These are phyloP conservation scores for Solanum bulbocastanum DNA, from an alignment of 257 asterid genomes.

Conservation along the genomic window DNA sequence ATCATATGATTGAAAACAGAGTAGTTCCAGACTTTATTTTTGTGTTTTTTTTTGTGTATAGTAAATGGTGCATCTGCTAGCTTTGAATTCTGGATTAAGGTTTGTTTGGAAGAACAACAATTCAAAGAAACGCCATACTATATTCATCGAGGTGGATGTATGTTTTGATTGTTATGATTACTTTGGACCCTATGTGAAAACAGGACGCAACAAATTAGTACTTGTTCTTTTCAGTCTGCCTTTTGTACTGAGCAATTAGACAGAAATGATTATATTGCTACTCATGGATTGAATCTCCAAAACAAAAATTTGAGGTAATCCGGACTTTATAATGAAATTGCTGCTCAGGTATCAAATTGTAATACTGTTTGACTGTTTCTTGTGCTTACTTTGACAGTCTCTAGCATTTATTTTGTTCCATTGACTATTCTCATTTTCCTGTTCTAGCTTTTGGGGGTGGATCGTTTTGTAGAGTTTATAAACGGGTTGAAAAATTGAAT, in stretches of 20 bases:
- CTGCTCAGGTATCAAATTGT: background rate
- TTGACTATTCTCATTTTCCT: background rate
- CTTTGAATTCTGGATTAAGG: background rate
- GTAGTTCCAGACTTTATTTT: background rate
- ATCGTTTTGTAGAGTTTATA: background rate
- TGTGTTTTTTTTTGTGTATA: background rate
- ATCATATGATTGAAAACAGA: background rate
- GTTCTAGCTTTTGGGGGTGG: background rate
- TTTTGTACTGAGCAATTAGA: background rate
- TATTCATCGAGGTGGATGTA: background rate
- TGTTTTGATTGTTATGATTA: background rate
- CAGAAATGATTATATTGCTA: background rate
- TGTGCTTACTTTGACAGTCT: background rate
- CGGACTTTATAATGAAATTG: background rate
- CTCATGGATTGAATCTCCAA: background rate
- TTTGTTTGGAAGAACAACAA: background rate
- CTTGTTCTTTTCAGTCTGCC: background rate
- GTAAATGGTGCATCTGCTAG: background rate
- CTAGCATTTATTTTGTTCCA: background rate
- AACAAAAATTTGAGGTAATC: background rate
- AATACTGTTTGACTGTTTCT: background rate
- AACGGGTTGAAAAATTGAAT: background rate
- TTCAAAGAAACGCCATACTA: background rate
- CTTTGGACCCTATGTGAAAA: background rate
- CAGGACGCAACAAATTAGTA: background rate